Base-by-base conservation (phyloP, 306 rosid genomes). In the Vachellia collinsii region DNA sequence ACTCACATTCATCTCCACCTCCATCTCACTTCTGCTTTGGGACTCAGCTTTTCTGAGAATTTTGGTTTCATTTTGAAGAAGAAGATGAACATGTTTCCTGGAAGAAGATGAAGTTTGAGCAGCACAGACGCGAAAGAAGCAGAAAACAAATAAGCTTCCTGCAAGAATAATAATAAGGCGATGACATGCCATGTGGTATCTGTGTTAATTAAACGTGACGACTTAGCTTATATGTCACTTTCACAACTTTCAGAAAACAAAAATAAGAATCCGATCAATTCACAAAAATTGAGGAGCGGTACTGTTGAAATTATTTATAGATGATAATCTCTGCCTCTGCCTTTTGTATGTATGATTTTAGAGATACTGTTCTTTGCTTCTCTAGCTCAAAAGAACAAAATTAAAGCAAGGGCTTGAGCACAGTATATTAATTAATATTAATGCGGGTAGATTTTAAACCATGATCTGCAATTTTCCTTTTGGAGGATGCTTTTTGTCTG, bases 21-120 rank as follows among this genome's bases (percentile, higher is more conserved):
- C 78, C 69, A 72, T 39, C 67, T 74, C 71, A 4, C 20, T 70
- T 29, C 34, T 29, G 67, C 39, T 46, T 75, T 81, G 77, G 72
- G 56, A 42, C 36, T 76, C 72, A 56, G 63, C 16, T 75, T 58
- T 22, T 36, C n/a, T 36, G 43, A 69, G 66, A 69, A 82, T 70
- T 59, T 19, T 58, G 43, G 64, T 75, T 72, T 41, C 71, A 64
- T 23, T 80, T 41, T 56, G 63, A 56, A 37, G 72, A 62, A 16
- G 63, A 56, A 62, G 34, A 44, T 62, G 76, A 68, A 83, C 8
- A 37, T 39, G 38, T 13, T 80, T 51, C 13, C 58, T 79, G 66
- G 4, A 54, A 50, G 53, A 41, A 48, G 75, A 81, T 42, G 75
- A 81, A 77, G 74, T 65, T 70, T 75, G 68, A 38, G 82, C 86